Percentiles rank a stretch among this genome's conserved stretches.
Evolutionary conservation across 805 yeast species (phyloP).

Genomic region (Metschnikowia cubensis): DNA sequence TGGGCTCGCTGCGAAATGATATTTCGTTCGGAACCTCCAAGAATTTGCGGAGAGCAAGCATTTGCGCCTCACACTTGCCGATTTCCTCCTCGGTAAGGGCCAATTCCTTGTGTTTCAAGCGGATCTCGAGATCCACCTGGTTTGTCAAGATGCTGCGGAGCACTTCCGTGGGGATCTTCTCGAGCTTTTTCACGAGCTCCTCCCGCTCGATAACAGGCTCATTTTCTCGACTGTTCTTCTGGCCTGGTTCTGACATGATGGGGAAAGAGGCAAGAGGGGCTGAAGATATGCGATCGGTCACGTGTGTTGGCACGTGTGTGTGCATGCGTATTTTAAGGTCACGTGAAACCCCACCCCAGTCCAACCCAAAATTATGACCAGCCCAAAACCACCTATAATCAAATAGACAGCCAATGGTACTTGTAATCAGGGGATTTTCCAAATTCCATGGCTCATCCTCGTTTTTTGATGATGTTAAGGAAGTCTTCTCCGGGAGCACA

Average conservation of each 20-base stretch:
- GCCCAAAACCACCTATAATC: no score
- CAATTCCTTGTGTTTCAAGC: conserved; percentile 56
- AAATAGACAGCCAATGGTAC: no score
- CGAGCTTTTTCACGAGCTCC: conserved; percentile 15
- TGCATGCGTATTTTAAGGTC: no score
- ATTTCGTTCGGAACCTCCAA: conserved; percentile 39
- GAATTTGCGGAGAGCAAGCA: conserved; percentile 47
- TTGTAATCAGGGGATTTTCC: not conserved
- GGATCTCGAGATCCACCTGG: conserved; percentile 56
- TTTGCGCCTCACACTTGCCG: conserved; percentile 54
- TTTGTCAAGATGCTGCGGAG: conserved; percentile 30
- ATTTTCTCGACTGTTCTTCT: not conserved
- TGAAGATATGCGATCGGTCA: not conserved
- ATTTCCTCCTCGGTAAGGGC: conserved; percentile 50
- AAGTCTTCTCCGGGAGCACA: conserved; percentile 6
- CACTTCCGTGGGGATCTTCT: conserved; percentile 17
- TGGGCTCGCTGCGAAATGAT: conserved; percentile 41
- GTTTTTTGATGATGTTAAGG: not conserved
- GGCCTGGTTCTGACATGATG: not conserved
- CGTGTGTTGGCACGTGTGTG: not conserved
- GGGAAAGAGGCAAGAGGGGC: not conserved
- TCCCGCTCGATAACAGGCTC: conserved; percentile 11
- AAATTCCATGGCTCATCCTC: no score
- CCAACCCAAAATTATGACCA: no score
- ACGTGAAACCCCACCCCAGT: no score